A percentile compares a stretch with the other conserved stretches of the same genome.
phyloP scores from a whole-genome alignment of 176 grass and related monocot species.

The Rhynchospora breviuscula region DNA sequence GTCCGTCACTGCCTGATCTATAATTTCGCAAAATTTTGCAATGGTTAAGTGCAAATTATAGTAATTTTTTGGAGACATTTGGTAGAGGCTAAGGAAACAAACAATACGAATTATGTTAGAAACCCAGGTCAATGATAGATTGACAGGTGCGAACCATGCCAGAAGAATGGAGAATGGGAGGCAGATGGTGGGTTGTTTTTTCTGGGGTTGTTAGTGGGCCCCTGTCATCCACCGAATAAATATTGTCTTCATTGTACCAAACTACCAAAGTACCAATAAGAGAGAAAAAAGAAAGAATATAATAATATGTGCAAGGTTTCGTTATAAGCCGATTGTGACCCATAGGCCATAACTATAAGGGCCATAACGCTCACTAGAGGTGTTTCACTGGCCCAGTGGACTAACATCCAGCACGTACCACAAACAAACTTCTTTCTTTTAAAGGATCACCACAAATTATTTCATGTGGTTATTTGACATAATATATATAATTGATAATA shows the following conservation, averaged over 20 bases:
- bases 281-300: not conserved
- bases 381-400: not conserved
- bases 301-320: not conserved
- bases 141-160: not conserved
- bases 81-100: too few species aligned
- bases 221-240: not conserved
- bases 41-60: not conserved
- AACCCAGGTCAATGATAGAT: not conserved
- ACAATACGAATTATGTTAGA: not conserved
- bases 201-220: constrained; percentile 16
- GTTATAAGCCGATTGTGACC: not conserved
- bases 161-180: not conserved
- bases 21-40: not conserved
- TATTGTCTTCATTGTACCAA: not conserved
- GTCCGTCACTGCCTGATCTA: too few species aligned
- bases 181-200: not conserved
- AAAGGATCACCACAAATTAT: not conserved
- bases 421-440: too few species aligned
- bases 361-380: not conserved
- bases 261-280: not conserved
- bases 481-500: not conserved
- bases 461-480: not conserved
- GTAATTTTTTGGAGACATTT: too few species aligned
- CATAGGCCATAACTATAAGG: too few species aligned
- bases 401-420: not conserved